These are phyloP conservation scores for Begonia peltatifolia DNA, from an alignment of 306 rosid genomes.

Conservation along the genomic window DNA sequence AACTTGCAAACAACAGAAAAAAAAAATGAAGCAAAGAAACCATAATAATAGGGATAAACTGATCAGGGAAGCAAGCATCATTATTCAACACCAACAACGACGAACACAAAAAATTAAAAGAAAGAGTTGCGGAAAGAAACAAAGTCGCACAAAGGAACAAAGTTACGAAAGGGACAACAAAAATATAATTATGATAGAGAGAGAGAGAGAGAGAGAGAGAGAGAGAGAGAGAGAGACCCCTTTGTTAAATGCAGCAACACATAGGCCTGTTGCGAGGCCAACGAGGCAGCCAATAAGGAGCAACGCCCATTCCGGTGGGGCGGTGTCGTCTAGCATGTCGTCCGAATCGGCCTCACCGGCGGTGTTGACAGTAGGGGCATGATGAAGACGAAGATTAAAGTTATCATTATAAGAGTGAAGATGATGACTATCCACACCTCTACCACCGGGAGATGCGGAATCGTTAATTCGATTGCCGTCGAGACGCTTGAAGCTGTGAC, in stretches of 20 bases:
- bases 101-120: too few species aligned
- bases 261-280: conserved; percentile 94
- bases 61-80: too few species aligned
- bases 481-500: conserved; percentile 47
- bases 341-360: conserved; percentile 23
- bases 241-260: conserved; percentile 83
- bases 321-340: conserved; percentile 56
- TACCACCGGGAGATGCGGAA: not conserved
- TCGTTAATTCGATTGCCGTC: conserved; percentile 15
- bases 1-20: too few species aligned
- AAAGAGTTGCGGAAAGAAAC: too few species aligned
- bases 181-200: too few species aligned
- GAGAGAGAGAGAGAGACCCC: conserved; percentile 30
- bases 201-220: too few species aligned
- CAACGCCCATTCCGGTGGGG: conserved; percentile 97
- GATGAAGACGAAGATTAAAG: conserved; percentile 7
- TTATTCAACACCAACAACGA: too few species aligned
- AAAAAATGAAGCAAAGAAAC: too few species aligned
- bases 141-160: too few species aligned
- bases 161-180: too few species aligned
- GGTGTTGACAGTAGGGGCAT: conserved; percentile 16
- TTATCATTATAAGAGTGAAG: not conserved
- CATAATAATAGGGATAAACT: too few species aligned
- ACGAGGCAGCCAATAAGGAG: conserved; percentile 84
- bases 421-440: too few species aligned